Conservation (phyloP, 768 basidiomycete genomes). For the Pleurotus ostreatus region DNA sequence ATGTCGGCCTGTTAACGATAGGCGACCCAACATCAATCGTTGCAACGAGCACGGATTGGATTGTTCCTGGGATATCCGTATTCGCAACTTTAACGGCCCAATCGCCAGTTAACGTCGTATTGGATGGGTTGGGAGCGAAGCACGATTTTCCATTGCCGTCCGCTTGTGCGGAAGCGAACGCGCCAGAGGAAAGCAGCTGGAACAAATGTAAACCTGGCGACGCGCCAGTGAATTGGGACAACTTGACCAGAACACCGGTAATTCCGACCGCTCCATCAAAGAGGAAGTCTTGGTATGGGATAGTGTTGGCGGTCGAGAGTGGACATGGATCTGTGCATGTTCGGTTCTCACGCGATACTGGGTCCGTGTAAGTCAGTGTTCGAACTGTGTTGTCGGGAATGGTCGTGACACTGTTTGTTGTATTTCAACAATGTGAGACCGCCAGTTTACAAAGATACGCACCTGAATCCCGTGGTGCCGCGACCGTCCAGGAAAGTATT, state of each 20-base stretch:
- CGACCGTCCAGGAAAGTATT: constrained; percentile 83
- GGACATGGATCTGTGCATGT: constrained; percentile 83
- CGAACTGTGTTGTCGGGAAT: constrained; percentile 87
- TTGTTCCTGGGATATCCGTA: constrained; percentile 79
- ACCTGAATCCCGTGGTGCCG: constrained; percentile 90
- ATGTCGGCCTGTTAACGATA: constrained; percentile 59
- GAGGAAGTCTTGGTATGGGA: constrained; percentile 92
- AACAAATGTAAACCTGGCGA: constrained; percentile 84
- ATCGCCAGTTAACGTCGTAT: constrained; percentile 57
- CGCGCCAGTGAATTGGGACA: constrained; percentile 70
- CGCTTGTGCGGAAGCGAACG: constrained; percentile 74
- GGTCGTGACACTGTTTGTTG: constrained; percentile 60
- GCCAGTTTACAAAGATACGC: constrained; percentile 18
- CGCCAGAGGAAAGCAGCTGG: constrained; percentile 90
- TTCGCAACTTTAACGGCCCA: constrained; percentile 65
- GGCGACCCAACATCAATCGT: constrained; percentile 61
- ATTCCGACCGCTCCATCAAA: constrained; percentile 62
- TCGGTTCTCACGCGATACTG: constrained; percentile 63
- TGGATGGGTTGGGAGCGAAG: constrained; percentile 73
- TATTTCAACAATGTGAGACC: constrained; percentile 1
- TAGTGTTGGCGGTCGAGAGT: constrained; percentile 66
- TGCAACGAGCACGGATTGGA: constrained; percentile 69
- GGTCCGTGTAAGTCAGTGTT: constrained; percentile 74
- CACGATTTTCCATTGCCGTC: constrained; percentile 65
- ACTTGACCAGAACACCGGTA: constrained; percentile 85